These are phyloP conservation scores for Phaffia australis DNA, from an alignment of 768 basidiomycete genomes.

Conservation along the genomic window DNA sequence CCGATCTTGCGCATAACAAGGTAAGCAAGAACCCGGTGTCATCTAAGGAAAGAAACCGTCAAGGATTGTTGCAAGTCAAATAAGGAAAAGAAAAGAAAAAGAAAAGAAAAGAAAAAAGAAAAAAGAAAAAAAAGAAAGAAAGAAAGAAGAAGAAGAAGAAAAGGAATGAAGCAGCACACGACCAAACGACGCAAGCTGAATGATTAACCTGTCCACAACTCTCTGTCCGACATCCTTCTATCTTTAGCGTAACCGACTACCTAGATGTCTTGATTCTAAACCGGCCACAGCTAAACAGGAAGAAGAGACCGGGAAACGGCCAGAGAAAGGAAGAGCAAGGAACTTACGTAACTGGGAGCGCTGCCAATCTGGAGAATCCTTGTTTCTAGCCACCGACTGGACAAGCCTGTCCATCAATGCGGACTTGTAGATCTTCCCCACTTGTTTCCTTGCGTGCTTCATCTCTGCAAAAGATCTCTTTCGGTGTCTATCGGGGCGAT, in stretches of 20 bases:
- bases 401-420: constrained; percentile 4
- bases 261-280: not conserved
- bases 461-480: not conserved
- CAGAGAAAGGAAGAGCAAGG: not conserved
- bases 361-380: not conserved
- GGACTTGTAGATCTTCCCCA: constrained; percentile 10
- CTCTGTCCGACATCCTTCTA: too few relatives aligned
- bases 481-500: not conserved
- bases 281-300: not conserved
- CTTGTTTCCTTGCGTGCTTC: not conserved
- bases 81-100: not conserved
- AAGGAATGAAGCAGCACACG: not conserved
- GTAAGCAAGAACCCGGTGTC: not conserved
- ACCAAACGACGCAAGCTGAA: not conserved
- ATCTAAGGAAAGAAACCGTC: not conserved
- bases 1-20: too few relatives aligned
- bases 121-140: not conserved
- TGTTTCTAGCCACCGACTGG: not conserved
- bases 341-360: not conserved
- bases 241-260: too few relatives aligned
- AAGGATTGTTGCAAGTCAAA: not conserved
- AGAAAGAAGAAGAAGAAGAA: not conserved
- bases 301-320: not conserved
- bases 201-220: too few relatives aligned
- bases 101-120: not conserved